Conservation (phyloP, 139 green algal species). For the Klebsormidium nitens region DNA sequence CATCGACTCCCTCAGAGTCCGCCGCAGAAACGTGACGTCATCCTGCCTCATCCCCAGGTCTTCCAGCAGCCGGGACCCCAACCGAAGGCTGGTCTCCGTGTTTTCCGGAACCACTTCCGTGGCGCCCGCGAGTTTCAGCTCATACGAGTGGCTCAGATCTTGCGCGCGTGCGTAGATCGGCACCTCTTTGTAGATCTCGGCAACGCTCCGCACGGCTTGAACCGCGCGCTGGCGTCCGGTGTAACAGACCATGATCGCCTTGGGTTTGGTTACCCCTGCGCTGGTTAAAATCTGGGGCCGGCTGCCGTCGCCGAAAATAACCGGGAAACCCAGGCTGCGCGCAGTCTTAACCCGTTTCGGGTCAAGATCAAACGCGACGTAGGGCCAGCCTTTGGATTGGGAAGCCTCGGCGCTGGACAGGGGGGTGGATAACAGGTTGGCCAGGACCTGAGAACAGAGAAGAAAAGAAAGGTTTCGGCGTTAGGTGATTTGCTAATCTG, state of each 20-base stretch:
- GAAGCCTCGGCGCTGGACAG: slow-evolving; percentile 35
- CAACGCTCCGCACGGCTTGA: too few species aligned
- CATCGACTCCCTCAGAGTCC: slow-evolving; percentile 32
- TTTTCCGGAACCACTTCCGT: slow-evolving; percentile 45
- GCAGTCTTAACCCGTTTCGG: slow-evolving; percentile 50
- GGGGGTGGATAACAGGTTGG: slow-evolving; percentile 76
- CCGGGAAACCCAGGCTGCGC: slow-evolving; percentile 35
- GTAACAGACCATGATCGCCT: slow-evolving; percentile 69
- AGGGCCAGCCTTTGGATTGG: slow-evolving; percentile 45
- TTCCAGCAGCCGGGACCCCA: slow-evolving; percentile 34
- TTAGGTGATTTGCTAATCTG: too few species aligned
- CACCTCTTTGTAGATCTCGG: too few species aligned
- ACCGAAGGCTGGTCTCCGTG: slow-evolving; percentile 49
- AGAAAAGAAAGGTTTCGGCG: slow-evolving; percentile 1
- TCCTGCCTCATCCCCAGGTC: slow-evolving; percentile 31
- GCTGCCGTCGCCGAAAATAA: slow-evolving; percentile 65
- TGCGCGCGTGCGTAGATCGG: slow-evolving; percentile 71
- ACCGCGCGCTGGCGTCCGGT: slow-evolving; percentile 48
- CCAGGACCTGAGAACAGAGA: slow-evolving; percentile 51
- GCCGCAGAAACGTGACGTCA: slow-evolving; percentile 37
- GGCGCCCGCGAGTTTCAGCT: slow-evolving; percentile 75
- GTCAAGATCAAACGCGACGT: slow-evolving; percentile 81
- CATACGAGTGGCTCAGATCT: slow-evolving; percentile 66
- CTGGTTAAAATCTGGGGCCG: slow-evolving; percentile 64
- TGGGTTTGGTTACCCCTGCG: slow-evolving; percentile 62